Evolutionary conservation across 2,329 filamentous ascomycete genomes (phyloP).

Genomic region (Penicillium fuscoglaucum): DNA sequence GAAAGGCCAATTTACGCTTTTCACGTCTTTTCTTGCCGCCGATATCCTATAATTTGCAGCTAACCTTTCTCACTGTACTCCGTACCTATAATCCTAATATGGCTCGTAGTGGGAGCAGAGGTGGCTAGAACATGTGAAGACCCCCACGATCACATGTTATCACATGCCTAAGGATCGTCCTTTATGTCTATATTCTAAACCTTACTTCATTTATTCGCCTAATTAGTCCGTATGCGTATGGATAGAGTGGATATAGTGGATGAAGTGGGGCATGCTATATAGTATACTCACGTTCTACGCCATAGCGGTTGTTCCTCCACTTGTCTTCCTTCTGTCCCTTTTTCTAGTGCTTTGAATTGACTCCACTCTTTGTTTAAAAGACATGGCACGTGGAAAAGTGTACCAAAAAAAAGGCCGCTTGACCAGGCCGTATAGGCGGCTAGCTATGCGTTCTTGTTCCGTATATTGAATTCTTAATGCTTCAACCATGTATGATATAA

Average conservation of each 20-base stretch:
- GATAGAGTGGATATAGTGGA: not conserved
- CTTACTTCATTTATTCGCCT: not conserved
- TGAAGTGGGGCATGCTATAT: not conserved
- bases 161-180: not conserved
- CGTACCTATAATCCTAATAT: too few species aligned
- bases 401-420: too few species aligned
- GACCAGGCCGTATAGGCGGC: too few species aligned
- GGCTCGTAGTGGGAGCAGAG: too few species aligned
- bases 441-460: not conserved
- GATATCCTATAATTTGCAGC: not conserved
- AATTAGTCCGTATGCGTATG: not conserved
- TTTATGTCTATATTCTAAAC: not conserved
- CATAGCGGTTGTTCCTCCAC: not conserved
- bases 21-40: not conserved
- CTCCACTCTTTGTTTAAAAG: not conserved
- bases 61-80: not conserved
- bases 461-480: not conserved
- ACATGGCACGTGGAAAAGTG: not conserved
- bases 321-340: not conserved
- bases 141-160: not conserved
- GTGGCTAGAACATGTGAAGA: too few species aligned
- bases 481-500: not conserved
- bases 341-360: not conserved
- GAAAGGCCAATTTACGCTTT: not conserved
- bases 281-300: not conserved